Evolutionary conservation across 75 land plant genomes (phyloP), one percentile per base, ranked within the genome.

Genomic region (Adiantum capillusveneris): DNA sequence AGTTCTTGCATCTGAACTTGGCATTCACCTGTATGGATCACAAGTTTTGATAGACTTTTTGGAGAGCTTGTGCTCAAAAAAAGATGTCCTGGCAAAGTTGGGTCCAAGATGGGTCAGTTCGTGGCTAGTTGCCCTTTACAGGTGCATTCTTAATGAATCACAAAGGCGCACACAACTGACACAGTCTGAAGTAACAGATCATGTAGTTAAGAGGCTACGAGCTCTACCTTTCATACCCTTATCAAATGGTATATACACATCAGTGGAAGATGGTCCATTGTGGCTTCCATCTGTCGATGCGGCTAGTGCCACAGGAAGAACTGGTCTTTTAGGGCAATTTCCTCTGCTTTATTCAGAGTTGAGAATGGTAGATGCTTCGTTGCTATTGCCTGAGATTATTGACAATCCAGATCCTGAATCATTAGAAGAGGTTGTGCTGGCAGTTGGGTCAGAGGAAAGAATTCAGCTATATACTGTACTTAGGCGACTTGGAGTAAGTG

Each of bases 191-290:
- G 9, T n/a, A 29, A 30, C 3, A 3, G 11, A 11, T 45, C 12
- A 45, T 24, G 63, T 44, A 18, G 21, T 63, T 19, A 25, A 29
- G 50, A 30, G 58, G 24, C 16, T 53, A 25, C 18, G 61, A 36
- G 44, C 50, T 31, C 36, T 86, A 46, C 77, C 75, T 30, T 81
- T 93, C 52, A 79, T 93, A 70, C 98, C 98, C 29, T 73, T 93
- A 27, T 74, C 83, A 25, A 75, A 83, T 73, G 96, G 96, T 29
- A 73, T 76, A 25, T 89, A 63, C 49, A 58, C 81, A 11, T 76
- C 96, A n/a, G 17, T 83, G 18, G 46, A 30, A 37, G 83, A 93
- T 60, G 98, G 90, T 21, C 70, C 81, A 24, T 77, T 89, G 53
- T 93, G 98, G 96, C 72, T 93, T 43, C 77, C 86, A 51, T 69